Base-by-base conservation (phyloP, 345 rosid genomes). In the Cardiospermum halicacabum region DNA sequence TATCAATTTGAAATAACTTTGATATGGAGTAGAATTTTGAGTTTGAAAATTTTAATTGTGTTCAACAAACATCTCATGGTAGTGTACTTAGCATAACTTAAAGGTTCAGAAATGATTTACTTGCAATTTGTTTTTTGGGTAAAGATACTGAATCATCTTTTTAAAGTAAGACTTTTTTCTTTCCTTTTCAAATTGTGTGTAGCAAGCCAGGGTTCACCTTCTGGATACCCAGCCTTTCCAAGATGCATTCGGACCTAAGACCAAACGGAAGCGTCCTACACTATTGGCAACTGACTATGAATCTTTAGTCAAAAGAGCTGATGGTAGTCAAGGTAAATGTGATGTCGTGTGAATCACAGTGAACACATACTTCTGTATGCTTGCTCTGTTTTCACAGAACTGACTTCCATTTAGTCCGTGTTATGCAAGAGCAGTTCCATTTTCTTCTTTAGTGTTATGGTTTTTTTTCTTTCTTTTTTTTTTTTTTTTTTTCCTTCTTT, bases 151-250 rank as follows among this genome's bases (percentile, higher is more conserved):
- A 34, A 1, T 8, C 61, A n/a, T 21, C 25, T 9, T 64, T 37
- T 72, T n/a, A n/a, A n/a, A n/a, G n/a, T n/a, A n/a, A n/a, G n/a
- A 18, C 50, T 51, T 2, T 56, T 55, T 31, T 54, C 40, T 34
- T 64, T 28, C 45, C 8, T 54, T 40, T 5, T 39, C 12, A 12
- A 21, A 60, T 28, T 0, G 36, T 69, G 24, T 77, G 63, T 68
- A 94, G 99, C 92, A 88, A 85, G 74, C 89, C 3, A 88, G 95
- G 82, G 95, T 89, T 68, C 97, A 85, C 69, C 89, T 94, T 30
- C 91, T 94, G 3, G 93, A 87, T 36, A 87, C 81, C 12, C 86
- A 85, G 74, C 88, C 99, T 10, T 94, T 91, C 76, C 72, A 57
- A 72, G 94, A 91, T 85, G 87, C 96, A 47, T 94, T 94, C 75